Percentiles rank a stretch among this genome's conserved stretches.
Conservation (phyloP, 2,329 filamentous ascomycete genomes). For the Dactylellina cionopaga region DNA sequence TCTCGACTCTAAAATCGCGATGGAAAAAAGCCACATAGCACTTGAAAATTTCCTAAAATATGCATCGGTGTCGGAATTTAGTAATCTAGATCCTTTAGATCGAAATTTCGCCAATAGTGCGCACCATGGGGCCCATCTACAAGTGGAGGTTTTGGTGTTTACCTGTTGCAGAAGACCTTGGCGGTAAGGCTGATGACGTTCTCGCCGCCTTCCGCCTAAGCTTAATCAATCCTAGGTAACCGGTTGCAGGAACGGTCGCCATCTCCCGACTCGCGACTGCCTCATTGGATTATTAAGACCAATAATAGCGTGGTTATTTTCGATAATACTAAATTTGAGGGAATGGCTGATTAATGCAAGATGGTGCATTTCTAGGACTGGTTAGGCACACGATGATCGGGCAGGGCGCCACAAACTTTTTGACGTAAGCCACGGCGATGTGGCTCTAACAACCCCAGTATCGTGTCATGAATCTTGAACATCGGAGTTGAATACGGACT, state of each 20-base stretch:
- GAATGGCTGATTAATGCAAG: not conserved
- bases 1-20: no score
- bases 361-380: not conserved
- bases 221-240: not conserved
- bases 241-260: not conserved
- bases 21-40: no score
- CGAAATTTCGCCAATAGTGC: no score
- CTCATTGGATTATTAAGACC: not conserved
- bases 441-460: not conserved
- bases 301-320: not conserved
- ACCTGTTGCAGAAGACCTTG: no score
- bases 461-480: not conserved
- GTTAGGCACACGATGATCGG: not conserved
- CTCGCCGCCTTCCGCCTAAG: not conserved
- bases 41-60: no score
- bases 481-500: not conserved
- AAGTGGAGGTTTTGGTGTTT: no score
- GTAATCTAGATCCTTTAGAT: no score
- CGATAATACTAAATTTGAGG: not conserved
- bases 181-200: constrained; percentile 23
- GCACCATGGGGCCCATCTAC: no score
- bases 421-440: not conserved
- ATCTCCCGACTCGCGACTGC: not conserved
- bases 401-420: not conserved
- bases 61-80: no score